Base-by-base conservation (phyloP, 2,329 filamentous ascomycete species). In the Calonectria naviculata region DNA sequence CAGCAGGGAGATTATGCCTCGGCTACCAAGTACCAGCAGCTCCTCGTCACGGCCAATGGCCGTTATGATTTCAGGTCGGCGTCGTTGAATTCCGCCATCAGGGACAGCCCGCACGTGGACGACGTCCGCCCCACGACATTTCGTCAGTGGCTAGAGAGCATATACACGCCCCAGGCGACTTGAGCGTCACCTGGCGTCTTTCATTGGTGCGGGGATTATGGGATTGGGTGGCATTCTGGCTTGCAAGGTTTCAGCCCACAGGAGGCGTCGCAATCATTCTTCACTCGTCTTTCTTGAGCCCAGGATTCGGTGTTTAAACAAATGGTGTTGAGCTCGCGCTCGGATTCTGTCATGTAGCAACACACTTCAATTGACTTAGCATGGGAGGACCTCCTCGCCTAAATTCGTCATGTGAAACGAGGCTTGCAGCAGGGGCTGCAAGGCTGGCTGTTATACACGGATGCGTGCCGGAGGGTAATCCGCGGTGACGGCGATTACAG, bases 1-100 rank as follows among this genome's bases (percentile, higher is more conserved):
- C 84, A 88, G 70, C 83, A 83, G 52, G 84, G 87, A 13, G 85
- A 90, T 73, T 85, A 84, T 68, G 80, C 83, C 9, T 87, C 85
- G 64, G 88, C 87, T 74, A 84, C 85, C 54, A 86, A 89, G 66
- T 87, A 93, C 61, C 88, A 91, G 70, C 86, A 91, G 36, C 87
- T 94, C 28, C 85, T 93, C 42, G 92, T 91, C 36, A 94, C 93
- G 0, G 90, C 90, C 21, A 89, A 93, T 72, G 91, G 92, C 2
- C 88, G 91, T 12, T 95, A 93, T 78, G 89, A 92, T 73, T 93
- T 93, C 75, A 83, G 84, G 4, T 83, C 87, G 15, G 82, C 90
- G 1, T 92, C 91, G 71, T 82, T 94, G 65, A 93, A 93, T 79
- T 83, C 85, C 3, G 76, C 85, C 4, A 78, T 89, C 49, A 77